Percentiles rank a stretch among this genome's conserved stretches.
phyloP scores from a whole-genome alignment of 1,284 basidiomycete species.

The Melanopsichium pennsylvanicum region DNA sequence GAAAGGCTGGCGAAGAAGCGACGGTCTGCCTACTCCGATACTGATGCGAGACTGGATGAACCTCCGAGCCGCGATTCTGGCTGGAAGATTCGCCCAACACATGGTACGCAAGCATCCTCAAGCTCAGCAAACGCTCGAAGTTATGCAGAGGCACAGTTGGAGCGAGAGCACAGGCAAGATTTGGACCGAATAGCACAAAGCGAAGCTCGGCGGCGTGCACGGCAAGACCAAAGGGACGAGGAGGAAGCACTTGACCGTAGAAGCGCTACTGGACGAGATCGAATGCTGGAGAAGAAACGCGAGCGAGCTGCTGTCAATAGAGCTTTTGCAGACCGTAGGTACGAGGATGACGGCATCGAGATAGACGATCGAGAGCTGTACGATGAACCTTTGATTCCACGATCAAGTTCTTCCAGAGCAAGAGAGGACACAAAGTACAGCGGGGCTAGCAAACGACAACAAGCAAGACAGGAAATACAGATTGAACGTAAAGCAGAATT shows the following conservation, averaged over 20 bases:
- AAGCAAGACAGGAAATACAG: conserved; percentile 9
- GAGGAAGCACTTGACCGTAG: conserved; percentile 23
- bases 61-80: conserved; percentile 10
- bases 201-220: conserved; percentile 2
- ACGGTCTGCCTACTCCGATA: neutral
- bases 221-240: conserved; percentile 3
- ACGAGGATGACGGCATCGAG: conserved; percentile 47
- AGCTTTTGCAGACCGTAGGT: conserved; percentile 38
- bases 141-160: conserved; percentile 6
- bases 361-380: conserved; percentile 37
- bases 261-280: conserved; percentile 50
- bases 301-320: conserved; percentile 27
- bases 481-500: conserved; percentile 21
- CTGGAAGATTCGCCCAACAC: conserved; percentile 4
- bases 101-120: too few relatives aligned
- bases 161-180: conserved; percentile 16
- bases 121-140: neutral
- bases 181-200: neutral
- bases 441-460: conserved; percentile 9
- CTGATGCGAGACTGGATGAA: neutral
- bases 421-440: conserved; percentile 6
- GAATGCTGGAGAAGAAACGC: conserved; percentile 34
- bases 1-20: conserved; percentile 13
- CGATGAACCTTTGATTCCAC: conserved; percentile 2
- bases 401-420: neutral